These are phyloP conservation scores for Aspergillus incahuasiensis DNA, from an alignment of 495 filamentous ascomycete species.

Conservation along the genomic window DNA sequence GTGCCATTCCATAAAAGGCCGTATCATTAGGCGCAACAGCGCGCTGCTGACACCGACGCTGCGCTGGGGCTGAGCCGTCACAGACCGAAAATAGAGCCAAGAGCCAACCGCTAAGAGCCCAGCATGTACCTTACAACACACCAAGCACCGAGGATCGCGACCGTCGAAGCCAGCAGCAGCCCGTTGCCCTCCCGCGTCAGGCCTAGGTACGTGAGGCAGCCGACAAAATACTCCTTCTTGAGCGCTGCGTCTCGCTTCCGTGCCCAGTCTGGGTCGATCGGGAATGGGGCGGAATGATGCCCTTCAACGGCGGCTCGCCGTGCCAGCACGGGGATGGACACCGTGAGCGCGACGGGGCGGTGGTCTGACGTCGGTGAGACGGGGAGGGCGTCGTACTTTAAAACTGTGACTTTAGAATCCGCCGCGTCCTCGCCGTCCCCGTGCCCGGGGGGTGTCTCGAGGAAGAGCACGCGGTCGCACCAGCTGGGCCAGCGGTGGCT, in stretches of 20 bases:
- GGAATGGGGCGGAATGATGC: constrained; percentile 44
- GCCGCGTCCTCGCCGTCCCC: no score
- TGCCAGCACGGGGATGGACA: constrained; percentile 50
- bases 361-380: constrained; percentile 78
- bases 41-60: no score
- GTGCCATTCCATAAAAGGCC: no score
- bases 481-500: constrained; percentile 82
- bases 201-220: constrained; percentile 50
- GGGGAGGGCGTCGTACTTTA: constrained; percentile 68
- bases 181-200: constrained; percentile 59
- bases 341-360: constrained; percentile 67
- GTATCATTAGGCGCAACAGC: no score
- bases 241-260: constrained; percentile 45
- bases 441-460: constrained; percentile 55
- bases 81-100: no score
- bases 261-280: constrained; percentile 50
- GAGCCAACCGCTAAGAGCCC: neutral
- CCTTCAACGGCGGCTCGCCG: constrained; percentile 23
- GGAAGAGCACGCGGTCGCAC: constrained; percentile 86
- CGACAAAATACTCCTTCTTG: constrained; percentile 54
- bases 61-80: no score
- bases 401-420: constrained; percentile 41
- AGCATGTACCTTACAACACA: constrained; percentile 36
- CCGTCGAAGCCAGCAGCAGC: constrained; percentile 38
- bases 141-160: constrained; percentile 46